Evolutionary conservation across 2,329 filamentous ascomycete genomes (phyloP), one percentile per base, ranked within the genome.

Genomic region (Reticulascus tulasneorum): DNA sequence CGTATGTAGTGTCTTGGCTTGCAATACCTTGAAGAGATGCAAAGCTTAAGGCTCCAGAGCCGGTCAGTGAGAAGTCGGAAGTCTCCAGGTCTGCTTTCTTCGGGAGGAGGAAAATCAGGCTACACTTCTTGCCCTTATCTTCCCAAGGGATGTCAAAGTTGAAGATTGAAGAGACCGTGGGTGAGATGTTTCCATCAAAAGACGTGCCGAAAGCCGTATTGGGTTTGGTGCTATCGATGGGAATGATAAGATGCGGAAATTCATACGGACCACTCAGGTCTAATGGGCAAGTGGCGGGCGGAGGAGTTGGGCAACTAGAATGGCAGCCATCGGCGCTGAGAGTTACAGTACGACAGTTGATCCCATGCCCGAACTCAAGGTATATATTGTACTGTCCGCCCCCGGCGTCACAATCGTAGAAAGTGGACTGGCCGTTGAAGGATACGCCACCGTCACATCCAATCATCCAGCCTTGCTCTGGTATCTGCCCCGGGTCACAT

Each of bases 91-190:
- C 58, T 12, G 64, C 49, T 43, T 75, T 44, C 35, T 45, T 57
- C 9, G 82, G 82, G 59, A 84, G 75, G 28, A 83, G 64, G 71
- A 86, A 86, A 38, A 79, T 63, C 8, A 85, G 63, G 37, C 68
- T 73, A 63, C 82, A 86, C 7, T 62, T 75, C 59, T 77, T 75
- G 47, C 74, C 76, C 8, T 63, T 48, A 47, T 77, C 69, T 6
- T 60, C 57, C 5, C 57, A 44, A 2, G 74, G 75, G 27, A 86
- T 74, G 51, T 83, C 78, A 59, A 86, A 86, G 64, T 83, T 83
- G 71, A 82, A 85, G 51, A 84, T 72, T 10, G 73, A 72, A 9
- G 73, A 74, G 31, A 74, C 56, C 37, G 62, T 66, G 13, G 65
- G 57, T 10, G 71, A 73, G 23, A 82, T 63, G 9, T 69, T 67